Base-by-base conservation (phyloP, 116 monocot species). In the Zostera marina region DNA sequence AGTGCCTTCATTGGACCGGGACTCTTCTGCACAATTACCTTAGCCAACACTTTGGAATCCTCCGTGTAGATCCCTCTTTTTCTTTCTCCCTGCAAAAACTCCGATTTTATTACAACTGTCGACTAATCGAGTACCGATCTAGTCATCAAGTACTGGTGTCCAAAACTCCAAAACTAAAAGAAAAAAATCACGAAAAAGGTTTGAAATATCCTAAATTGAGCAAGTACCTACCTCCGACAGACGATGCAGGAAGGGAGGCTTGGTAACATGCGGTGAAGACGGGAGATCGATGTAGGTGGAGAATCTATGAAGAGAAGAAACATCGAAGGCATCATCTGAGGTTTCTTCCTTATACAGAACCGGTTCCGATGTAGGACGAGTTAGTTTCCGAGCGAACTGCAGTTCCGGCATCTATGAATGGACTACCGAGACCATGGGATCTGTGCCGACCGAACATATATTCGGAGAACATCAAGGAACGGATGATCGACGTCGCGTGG, bases 1-100 rank as follows among this genome's bases (percentile, higher is more conserved):
- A 91, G 68, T 16, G 75, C 86, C 75, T 65, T 59, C 41, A 92
- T 73, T 23, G 91, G 91, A 44, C 91, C 91, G 0, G 81, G 70
- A 63, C 91, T 82, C 62, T 82, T 86, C 75, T 92, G 86, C 63
- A 92, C 91, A 15, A 83, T 74, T 64, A 86, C 91, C 61, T 64
- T 91, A 60, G 86, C 70, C 73, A 91, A 70, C 76, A 92, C 91
- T 77, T 92, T 92, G 54, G 60, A 43, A 44, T 82, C 75, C 71
- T 77, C 54, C 22, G 42, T 47, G 42, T 54, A 53, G 15, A 11
- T 12, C 13, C 51, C 15, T 39, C 54, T 20, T 16, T 40, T 21
- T 20, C 21, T 16, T 58, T 41, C 43, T 25, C 25, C 55, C 60
- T 46, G 23, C 56, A 47, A 32, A 2, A 32, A 32, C 32, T 32